These are phyloP conservation scores for Lactarius quietus DNA, from an alignment of 768 basidiomycete species.

Conservation along the genomic window DNA sequence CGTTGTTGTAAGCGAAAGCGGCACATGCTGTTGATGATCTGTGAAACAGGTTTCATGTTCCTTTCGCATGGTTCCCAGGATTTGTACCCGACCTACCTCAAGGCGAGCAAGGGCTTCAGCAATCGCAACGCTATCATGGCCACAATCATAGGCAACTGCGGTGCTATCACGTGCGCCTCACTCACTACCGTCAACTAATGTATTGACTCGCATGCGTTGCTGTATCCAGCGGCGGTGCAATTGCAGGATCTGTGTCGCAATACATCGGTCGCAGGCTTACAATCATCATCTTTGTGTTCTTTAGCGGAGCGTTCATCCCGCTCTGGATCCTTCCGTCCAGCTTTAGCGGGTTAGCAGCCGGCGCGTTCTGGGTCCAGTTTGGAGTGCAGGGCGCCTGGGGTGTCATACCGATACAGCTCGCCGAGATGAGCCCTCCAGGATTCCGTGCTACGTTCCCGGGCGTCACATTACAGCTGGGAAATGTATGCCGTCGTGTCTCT, in stretches of 20 bases:
- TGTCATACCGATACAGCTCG: slow-evolving; percentile 42
- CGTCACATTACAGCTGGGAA: slow-evolving; percentile 44
- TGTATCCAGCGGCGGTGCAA: slow-evolving; percentile 34
- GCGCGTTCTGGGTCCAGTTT: slow-evolving; percentile 46
- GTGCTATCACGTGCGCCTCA: slow-evolving; percentile 30
- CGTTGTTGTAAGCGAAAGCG: slow-evolving; percentile 1
- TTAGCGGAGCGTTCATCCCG: slow-evolving; percentile 35
- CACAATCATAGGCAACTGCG: slow-evolving; percentile 42
- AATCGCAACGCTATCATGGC: slow-evolving; percentile 37
- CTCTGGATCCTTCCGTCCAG: slow-evolving; percentile 45
- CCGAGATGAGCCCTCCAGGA: slow-evolving; percentile 46
- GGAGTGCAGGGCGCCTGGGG: slow-evolving; percentile 43
- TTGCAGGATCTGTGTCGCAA: slow-evolving; percentile 41
- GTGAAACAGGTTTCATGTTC: slow-evolving; percentile 45
- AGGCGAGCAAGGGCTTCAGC: slow-evolving; percentile 36
- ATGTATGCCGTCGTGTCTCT: slow-evolving; percentile 24
- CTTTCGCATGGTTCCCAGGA: slow-evolving; percentile 48
- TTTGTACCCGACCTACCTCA: slow-evolving; percentile 41
- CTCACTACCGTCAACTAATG: not conserved
- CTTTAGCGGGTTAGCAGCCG: slow-evolving; percentile 42
- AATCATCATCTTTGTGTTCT: slow-evolving; percentile 37
- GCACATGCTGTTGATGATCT: slow-evolving; percentile 11
- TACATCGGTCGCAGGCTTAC: slow-evolving; percentile 46
- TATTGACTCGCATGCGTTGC: slow-evolving; percentile 21
- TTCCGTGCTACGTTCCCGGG: slow-evolving; percentile 49